Base-by-base conservation (phyloP, 2,329 filamentous ascomycete species). In the Orbilia blumenaviensis region DNA sequence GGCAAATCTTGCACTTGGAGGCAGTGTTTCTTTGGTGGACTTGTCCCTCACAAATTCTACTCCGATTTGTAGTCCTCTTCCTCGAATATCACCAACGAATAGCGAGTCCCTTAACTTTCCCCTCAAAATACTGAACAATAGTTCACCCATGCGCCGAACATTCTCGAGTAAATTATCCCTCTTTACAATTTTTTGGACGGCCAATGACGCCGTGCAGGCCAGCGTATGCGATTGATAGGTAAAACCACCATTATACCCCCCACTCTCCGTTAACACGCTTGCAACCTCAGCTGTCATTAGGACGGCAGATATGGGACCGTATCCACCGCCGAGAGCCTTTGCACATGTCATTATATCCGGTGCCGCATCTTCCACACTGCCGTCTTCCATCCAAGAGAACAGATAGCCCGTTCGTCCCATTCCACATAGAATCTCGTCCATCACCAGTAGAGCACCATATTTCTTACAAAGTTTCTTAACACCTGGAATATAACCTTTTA, bases 351-450 rank as follows among this genome's bases (percentile, higher is more conserved):
- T 86, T 3, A 92, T 85, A 79, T 92, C 90, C 0, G 90, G 90
- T 10, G 42, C 46, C 9, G 41, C 63, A 12, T 68, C 64, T 8
- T 75, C 71, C 0, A 85, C 84, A 3, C 87, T 83, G 0, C 83
- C 85, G 27, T 89, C 86, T 54, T 88, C 84, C 78, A 90, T 85
- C 86, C 88, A 91, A 0, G 88, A 87, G 82, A 91, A 87, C 78
- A 90, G 82, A 3, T 83, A 85, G 0, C 88, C 89, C 0, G 85
- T 86, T 0, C 89, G 83, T 0, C 89, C 89, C 82, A 87, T 87
- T 1, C 89, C 89, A 54, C 87, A 90, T 90, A 93, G 92, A 48
- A 93, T 86, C 81, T 94, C 92, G 80, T 95, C 92, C 0, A 94
- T 83, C 50, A 94, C 90, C n/a, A 95, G 84, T 0, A 95, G 86